These are phyloP conservation scores for Arthrobotrys pseudoclavata DNA, from an alignment of 2,329 filamentous ascomycete genomes.

Conservation along the genomic window DNA sequence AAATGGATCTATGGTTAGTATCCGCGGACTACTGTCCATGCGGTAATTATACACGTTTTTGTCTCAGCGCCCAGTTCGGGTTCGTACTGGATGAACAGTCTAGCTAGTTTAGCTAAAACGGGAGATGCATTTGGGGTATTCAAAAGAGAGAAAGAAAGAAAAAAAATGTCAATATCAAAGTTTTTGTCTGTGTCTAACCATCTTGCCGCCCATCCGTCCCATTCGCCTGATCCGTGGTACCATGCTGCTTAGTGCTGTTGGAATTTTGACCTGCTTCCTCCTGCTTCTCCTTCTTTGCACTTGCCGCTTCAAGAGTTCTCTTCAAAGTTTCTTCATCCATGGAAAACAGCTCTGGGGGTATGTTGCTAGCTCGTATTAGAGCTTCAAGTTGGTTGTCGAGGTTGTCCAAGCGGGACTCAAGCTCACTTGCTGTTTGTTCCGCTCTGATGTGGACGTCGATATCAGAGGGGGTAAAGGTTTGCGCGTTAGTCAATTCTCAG, in stretches of 20 bases:
- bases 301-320: conserved; percentile 38
- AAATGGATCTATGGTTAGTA: conserved; percentile 22
- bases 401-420: conserved; percentile 53
- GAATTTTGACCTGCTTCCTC: conserved; percentile 2
- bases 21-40: conserved; percentile 1
- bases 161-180: conserved; percentile 4
- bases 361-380: conserved; percentile 45
- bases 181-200: conserved; percentile 15
- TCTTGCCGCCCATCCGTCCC: conserved; percentile 26
- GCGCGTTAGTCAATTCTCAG: conserved; percentile 17
- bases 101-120: background rate
- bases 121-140: background rate
- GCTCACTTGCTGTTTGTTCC: conserved; percentile 54
- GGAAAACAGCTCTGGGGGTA: conserved; percentile 46
- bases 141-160: background rate
- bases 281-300: conserved; percentile 16
- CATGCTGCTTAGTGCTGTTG: background rate
- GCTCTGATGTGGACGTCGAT: conserved; percentile 41
- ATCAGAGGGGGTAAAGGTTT: conserved; percentile 21
- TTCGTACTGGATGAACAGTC: background rate
- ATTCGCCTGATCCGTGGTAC: conserved; percentile 12
- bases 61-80: background rate
- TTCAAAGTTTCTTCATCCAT: conserved; percentile 55
- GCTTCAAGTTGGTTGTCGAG: conserved; percentile 47
- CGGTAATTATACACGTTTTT: conserved; percentile 22